A percentile compares a stretch with the other conserved stretches of the same genome.
Conservation (phyloP, 345 rosid genomes). For the Ailanthus altissimus region DNA sequence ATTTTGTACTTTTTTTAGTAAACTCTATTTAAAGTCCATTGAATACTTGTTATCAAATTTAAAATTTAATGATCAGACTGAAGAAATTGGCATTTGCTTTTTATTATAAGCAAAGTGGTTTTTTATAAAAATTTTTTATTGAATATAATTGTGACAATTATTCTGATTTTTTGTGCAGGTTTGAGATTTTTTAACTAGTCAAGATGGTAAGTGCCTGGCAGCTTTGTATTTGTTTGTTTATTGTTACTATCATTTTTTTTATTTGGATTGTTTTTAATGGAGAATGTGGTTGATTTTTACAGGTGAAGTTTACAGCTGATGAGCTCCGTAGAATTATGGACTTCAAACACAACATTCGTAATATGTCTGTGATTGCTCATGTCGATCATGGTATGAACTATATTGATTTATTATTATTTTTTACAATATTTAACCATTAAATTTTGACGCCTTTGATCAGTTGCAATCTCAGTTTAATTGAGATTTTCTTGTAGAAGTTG, state of each 20-base stretch:
- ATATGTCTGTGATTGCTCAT: slow-evolving; percentile 66
- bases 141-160: too few relatives aligned
- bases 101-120: too few relatives aligned
- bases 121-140: too few relatives aligned
- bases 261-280: not conserved
- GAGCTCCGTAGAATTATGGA: slow-evolving; percentile 68
- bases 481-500: not conserved
- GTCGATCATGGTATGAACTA: slow-evolving; percentile 54
- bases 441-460: not conserved
- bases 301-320: slow-evolving; percentile 70
- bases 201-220: slow-evolving; percentile 28
- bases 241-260: not conserved
- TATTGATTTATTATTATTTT: not conserved
- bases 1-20: too few relatives aligned
- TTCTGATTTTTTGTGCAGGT: not conserved
- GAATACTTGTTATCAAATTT: too few relatives aligned
- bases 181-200: not conserved
- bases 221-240: not conserved
- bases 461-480: not conserved
- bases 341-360: slow-evolving; percentile 57
- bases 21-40: too few relatives aligned
- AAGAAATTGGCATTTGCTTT: too few relatives aligned
- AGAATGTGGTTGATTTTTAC: slow-evolving; percentile 5
- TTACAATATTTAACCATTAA: not conserved
- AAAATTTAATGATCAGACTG: not conserved